Evolutionary conservation across 331 rosid genomes (phyloP).

Genomic region (Telfairia occidentalis): DNA sequence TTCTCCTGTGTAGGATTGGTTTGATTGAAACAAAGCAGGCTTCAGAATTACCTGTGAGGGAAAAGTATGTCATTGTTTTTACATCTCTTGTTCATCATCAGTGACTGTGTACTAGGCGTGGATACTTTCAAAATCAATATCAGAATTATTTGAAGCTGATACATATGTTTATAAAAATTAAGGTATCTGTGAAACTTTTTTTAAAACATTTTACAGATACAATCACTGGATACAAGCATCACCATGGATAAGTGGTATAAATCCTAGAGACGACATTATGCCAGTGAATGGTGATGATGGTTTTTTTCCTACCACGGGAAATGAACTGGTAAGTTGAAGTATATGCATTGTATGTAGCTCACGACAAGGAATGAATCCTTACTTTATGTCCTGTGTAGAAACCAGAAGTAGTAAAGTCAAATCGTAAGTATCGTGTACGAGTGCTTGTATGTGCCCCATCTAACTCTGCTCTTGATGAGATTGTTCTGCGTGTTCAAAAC

Average conservation of each 20-base stretch:
- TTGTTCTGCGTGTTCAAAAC: slow-evolving; percentile 72
- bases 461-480: slow-evolving; percentile 93
- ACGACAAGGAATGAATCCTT: slow-evolving; percentile 15
- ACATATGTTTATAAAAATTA: not conserved
- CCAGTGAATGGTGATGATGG: slow-evolving; percentile 83
- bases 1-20: slow-evolving; percentile 35
- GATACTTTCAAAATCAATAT: not conserved
- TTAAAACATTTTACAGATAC: slow-evolving; percentile 26
- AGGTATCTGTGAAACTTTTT: not conserved
- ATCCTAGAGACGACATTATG: slow-evolving; percentile 68
- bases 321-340: slow-evolving; percentile 44
- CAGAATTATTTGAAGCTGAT: not conserved
- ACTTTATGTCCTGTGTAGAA: slow-evolving; percentile 38
- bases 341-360: not conserved
- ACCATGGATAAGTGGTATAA: slow-evolving; percentile 61
- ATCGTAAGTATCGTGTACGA: slow-evolving; percentile 76
- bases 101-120: not conserved
- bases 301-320: slow-evolving; percentile 72
- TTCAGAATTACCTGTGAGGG: slow-evolving; percentile 42
- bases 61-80: slow-evolving; percentile 44
- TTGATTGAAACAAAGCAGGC: slow-evolving; percentile 41
- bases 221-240: slow-evolving; percentile 60
- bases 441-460: slow-evolving; percentile 93
- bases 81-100: not conserved
- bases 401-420: slow-evolving; percentile 75